Percentiles rank a stretch among this genome's conserved stretches.
Evolutionary conservation across 148 eudicot species (phyloP).

Genomic region (Oxyria digyna): DNA sequence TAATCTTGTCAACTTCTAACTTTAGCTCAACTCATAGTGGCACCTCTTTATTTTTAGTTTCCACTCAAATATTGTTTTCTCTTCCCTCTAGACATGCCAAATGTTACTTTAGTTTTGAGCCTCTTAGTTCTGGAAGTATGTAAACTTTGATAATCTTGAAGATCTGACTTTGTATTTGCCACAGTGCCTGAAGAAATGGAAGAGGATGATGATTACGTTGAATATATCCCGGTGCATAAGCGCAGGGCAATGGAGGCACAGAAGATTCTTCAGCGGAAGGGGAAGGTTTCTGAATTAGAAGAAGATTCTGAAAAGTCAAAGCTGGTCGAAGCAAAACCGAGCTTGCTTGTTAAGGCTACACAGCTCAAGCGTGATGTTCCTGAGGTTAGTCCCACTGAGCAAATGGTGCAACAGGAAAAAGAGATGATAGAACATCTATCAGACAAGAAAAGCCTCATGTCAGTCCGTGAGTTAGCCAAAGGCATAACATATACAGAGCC

Average conservation of each 20-base stretch:
- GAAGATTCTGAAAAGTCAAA: constrained; percentile 42
- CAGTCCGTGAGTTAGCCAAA: too few species aligned
- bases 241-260: constrained; percentile 72
- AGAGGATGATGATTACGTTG: constrained; percentile 57
- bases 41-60: too few species aligned
- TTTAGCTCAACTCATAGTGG: too few species aligned
- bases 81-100: too few species aligned
- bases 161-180: too few species aligned
- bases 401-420: constrained; percentile 54
- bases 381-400: constrained; percentile 51
- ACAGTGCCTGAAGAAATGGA: constrained; percentile 25
- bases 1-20: too few species aligned
- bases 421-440: constrained; percentile 82
- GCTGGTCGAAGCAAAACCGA: constrained; percentile 47
- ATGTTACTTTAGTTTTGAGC: too few species aligned
- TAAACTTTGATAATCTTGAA: too few species aligned
- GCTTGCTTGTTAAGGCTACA: constrained; percentile 57
- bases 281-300: constrained; percentile 28
- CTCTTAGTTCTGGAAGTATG: too few species aligned
- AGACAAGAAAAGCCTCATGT: constrained; percentile 58
- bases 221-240: constrained; percentile 71
- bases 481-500: too few species aligned
- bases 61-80: too few species aligned
- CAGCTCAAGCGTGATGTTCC: too few species aligned
- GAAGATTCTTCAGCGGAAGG: constrained; percentile 58